Evolutionary conservation across 345 rosid species (phyloP).

Genomic region (Gossypium bickii): DNA sequence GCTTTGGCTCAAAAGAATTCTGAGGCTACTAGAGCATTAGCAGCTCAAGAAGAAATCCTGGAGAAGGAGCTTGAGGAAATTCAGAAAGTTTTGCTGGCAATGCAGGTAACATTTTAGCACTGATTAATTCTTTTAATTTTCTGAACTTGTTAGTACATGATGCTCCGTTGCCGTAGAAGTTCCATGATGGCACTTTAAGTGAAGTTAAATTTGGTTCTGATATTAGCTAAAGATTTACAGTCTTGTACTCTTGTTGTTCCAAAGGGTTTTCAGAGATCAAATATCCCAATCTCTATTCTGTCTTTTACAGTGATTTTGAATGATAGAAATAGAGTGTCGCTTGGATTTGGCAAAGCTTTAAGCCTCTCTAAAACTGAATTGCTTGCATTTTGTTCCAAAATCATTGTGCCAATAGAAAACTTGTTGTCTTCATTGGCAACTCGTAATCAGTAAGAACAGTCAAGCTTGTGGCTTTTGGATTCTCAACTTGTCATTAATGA

Average conservation of each 20-base stretch:
- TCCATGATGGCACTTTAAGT: background rate
- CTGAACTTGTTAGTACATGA: background rate
- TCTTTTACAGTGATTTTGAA: background rate
- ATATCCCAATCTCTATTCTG: background rate
- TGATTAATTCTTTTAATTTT: background rate
- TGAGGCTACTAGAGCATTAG: constrained; percentile 81
- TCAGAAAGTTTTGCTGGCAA: constrained; percentile 88
- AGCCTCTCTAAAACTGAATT: background rate
- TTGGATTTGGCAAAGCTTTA: background rate
- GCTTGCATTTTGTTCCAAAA: background rate
- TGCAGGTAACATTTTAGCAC: constrained; percentile 60
- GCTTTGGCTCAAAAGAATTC: constrained; percentile 94
- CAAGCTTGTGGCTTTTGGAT: constrained; percentile 4
- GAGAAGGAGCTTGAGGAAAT: constrained; percentile 92
- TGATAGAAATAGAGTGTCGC: background rate
- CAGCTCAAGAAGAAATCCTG: constrained; percentile 69
- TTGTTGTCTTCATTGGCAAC: background rate
- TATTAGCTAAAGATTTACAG: background rate
- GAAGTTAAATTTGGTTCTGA: background rate
- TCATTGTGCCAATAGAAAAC: background rate
- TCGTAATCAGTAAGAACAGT: background rate
- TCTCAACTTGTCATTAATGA: background rate
- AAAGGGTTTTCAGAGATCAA: background rate
- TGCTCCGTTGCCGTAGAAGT: background rate
- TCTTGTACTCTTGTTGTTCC: background rate